Conservation (phyloP, 148 eudicot genomes). For the Tetragonia tetragonoides region DNA sequence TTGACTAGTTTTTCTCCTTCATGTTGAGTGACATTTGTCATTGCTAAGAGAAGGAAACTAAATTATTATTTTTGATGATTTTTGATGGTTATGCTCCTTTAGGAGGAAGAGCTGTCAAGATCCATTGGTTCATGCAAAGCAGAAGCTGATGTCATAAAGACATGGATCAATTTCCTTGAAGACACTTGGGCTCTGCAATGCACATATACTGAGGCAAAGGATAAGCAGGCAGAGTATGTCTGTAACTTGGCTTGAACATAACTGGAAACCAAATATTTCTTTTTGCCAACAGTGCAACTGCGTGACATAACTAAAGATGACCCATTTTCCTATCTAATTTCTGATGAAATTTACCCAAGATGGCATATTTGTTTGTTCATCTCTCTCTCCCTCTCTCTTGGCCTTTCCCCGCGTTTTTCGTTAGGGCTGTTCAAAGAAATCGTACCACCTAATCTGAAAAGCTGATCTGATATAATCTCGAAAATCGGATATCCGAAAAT, state of each 20-base stretch:
- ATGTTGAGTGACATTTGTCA: neutral
- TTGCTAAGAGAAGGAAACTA: conserved; percentile 1
- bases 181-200: conserved; percentile 90
- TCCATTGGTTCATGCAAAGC: conserved; percentile 67
- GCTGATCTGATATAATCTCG: no score
- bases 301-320: neutral
- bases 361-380: no score
- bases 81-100: neutral
- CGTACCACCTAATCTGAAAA: no score
- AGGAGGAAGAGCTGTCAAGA: conserved; percentile 86
- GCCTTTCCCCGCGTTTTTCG: no score
- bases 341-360: no score
- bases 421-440: no score
- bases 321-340: neutral
- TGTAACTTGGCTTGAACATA: neutral
- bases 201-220: conserved; percentile 59
- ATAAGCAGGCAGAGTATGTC: conserved; percentile 72
- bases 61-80: neutral
- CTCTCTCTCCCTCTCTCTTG: no score
- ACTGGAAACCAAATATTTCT: neutral
- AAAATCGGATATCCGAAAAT: no score
- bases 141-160: conserved; percentile 75
- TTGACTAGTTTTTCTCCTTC: neutral
- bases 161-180: conserved; percentile 96
- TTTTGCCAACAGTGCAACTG: neutral